Evolutionary conservation across 192 early-diverging fungal species (phyloP).

Genomic region (Coemansia sp.): DNA sequence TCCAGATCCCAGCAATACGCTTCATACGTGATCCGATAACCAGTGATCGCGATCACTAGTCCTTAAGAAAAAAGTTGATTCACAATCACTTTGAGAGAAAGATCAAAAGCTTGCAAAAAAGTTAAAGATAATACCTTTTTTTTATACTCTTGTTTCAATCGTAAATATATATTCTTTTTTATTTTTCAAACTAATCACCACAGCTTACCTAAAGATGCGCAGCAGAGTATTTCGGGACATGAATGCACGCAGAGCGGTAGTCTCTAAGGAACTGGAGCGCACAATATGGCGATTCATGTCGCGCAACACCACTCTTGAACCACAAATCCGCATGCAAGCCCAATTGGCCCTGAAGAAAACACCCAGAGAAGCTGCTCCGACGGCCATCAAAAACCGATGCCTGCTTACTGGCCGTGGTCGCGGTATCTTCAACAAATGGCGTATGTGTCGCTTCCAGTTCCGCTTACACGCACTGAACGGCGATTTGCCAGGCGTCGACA

Average conservation of each 20-base stretch:
- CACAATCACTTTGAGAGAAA: not conserved
- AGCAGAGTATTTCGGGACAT: slow-evolving; percentile 67
- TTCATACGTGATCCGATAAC: too few relatives aligned
- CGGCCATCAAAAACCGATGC: slow-evolving; percentile 72
- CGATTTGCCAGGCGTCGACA: slow-evolving; percentile 77
- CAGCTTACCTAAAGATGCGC: slow-evolving; percentile 24
- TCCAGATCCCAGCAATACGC: too few relatives aligned
- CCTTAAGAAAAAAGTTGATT: not conserved
- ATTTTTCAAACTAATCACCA: not conserved
- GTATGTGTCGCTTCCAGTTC: slow-evolving; percentile 77
- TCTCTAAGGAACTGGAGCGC: slow-evolving; percentile 67
- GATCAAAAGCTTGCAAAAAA: not conserved
- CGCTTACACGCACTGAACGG: slow-evolving; percentile 76
- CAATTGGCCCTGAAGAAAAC: slow-evolving; percentile 70
- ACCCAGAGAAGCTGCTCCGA: slow-evolving; percentile 63
- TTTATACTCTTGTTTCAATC: not conserved
- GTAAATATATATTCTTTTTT: not conserved
- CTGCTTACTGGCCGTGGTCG: slow-evolving; percentile 73
- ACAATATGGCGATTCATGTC: slow-evolving; percentile 75
- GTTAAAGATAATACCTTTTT: not conserved
- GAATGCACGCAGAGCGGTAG: slow-evolving; percentile 66
- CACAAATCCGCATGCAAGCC: slow-evolving; percentile 74
- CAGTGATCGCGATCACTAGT: too few relatives aligned
- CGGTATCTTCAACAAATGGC: slow-evolving; percentile 74
- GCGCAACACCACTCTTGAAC: slow-evolving; percentile 71